Evolutionary conservation across 176 grass and related monocot species (phyloP), one percentile per base, ranked within the genome.

Genomic region (Carex littledalei): DNA sequence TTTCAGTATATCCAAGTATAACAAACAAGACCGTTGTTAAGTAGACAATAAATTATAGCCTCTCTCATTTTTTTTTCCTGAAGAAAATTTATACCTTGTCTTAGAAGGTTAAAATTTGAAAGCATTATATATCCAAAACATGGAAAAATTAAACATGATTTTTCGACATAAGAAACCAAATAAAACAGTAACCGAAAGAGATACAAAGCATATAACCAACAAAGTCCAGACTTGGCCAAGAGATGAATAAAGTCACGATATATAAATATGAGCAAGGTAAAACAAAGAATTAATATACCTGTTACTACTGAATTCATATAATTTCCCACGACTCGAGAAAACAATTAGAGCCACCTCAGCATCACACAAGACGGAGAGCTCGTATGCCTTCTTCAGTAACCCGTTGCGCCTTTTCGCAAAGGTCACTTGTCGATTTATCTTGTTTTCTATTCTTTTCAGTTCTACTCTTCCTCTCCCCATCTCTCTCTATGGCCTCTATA

Each of bases 401-500:
- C 94, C 94, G 72, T 97, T 97, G 29, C 94, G 59, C 81, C 94
- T 84, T 88, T 98, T 98, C 47, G 95, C 92, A 78, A 98, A 98
- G 76, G 95, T 98, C 55, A 98, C 95, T 88, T 94, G 95, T 47
- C 95, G 86, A 88, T 98, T 97, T 79, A 97, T 97, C 95, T 97
- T 97, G 95, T 97, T 97, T 86, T 97, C 95, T 80, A 97, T 97
- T 84, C 95, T 87, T 91, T 97, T 97, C 80, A 97, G 89, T 88
- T 97, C 95, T 21, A 97, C 95, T 69, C 92, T 87, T 1, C 95
- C 95, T 32, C 95, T 84, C 89, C 95, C 95, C 95, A 97, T 97
- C 67, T 79, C 54, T 67, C 45, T 53, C 85, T 37, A 49, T 22
- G 58, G 0, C 2, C 45, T 29, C 43, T 17, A 14, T 71, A 50